Evolutionary conservation across 73 alveolate genomes (phyloP), one percentile per base, ranked within the genome.

Genomic region (Symbiodinium natans): DNA sequence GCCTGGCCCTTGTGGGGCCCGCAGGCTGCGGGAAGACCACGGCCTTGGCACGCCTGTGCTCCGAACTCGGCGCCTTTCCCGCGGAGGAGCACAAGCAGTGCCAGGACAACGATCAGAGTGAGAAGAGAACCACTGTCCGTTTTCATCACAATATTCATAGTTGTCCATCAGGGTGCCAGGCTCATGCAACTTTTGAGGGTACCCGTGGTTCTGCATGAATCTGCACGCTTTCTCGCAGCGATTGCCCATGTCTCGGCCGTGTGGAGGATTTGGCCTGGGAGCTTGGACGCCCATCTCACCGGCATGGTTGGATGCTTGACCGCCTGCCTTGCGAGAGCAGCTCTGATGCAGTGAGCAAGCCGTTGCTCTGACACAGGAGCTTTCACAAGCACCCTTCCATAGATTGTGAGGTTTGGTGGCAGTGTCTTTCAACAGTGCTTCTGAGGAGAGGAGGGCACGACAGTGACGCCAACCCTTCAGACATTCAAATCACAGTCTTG

Each of bases 281-380:
- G 63, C 75, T 90, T 80, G 96, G 96, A 1, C 96, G 96, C 23
- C 96, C 96, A 11, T 83, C 88, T 36, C 77, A 90, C 46, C 75
- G 86, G 25, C 96, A 90, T 38, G 96, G 96, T 84, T 90, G 96
- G 96, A 90, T 90, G 96, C 39, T 90, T 59, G 96, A 90, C 48
- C 96, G 96, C 52, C 77, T 90, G n/a, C 96, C 48, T 25, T 83
- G 77, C 1, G 96, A 90, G 39, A 63, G 96, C 39, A 17, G 29
- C 96, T 90, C 39, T 41, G 87, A 25, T 9, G 80, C 80, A 63
- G 27, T 19, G 59, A 46, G n/a, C n/a, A n/a, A n/a, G n/a, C n/a
- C 86, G 19, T 21, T 3, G 83, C 83, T 27, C 41, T 38, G 41
- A 10, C 84, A 25, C 5, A 25, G 27, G 29, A 17, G 36, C 43